Conservation (phyloP, 352 stramenopile genomes). For the Globisporangium middletonii region DNA sequence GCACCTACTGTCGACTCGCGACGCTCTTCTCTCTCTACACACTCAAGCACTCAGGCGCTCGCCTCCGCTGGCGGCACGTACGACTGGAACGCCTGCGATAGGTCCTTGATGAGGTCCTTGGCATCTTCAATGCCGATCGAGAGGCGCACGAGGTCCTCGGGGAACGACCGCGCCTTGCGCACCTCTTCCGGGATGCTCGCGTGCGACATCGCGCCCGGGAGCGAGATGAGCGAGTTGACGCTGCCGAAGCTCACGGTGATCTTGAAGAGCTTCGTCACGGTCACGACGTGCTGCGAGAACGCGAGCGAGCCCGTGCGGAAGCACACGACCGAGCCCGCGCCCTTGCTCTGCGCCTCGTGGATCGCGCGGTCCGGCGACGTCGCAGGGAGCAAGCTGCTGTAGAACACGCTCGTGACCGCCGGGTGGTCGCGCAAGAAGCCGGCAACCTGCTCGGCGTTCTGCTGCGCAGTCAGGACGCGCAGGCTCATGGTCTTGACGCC, state of each 20-base stretch:
- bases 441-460: slow-evolving; percentile 89
- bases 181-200: slow-evolving; percentile 91
- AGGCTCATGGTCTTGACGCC: slow-evolving; percentile 89
- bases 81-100: slow-evolving; percentile 86
- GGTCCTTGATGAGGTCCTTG: slow-evolving; percentile 92
- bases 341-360: slow-evolving; percentile 81
- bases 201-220: slow-evolving; percentile 94
- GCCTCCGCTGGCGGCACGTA: slow-evolving; percentile 32
- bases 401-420: slow-evolving; percentile 84
- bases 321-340: slow-evolving; percentile 86
- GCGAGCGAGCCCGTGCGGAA: slow-evolving; percentile 86
- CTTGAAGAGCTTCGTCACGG: slow-evolving; percentile 92
- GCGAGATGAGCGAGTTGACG: slow-evolving; percentile 90
- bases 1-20: neutral
- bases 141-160: slow-evolving; percentile 92
- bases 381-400: slow-evolving; percentile 84
- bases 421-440: slow-evolving; percentile 84
- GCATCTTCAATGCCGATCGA: slow-evolving; percentile 93
- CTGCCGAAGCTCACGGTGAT: slow-evolving; percentile 92
- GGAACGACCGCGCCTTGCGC: slow-evolving; percentile 86
- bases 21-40: neutral
- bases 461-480: slow-evolving; percentile 71
- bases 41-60: neutral
- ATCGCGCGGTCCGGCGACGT: slow-evolving; percentile 65
- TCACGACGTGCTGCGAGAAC: slow-evolving; percentile 88